Conservation (phyloP, 2,329 filamentous ascomycete genomes). For the Cladobotryum protrusum region DNA sequence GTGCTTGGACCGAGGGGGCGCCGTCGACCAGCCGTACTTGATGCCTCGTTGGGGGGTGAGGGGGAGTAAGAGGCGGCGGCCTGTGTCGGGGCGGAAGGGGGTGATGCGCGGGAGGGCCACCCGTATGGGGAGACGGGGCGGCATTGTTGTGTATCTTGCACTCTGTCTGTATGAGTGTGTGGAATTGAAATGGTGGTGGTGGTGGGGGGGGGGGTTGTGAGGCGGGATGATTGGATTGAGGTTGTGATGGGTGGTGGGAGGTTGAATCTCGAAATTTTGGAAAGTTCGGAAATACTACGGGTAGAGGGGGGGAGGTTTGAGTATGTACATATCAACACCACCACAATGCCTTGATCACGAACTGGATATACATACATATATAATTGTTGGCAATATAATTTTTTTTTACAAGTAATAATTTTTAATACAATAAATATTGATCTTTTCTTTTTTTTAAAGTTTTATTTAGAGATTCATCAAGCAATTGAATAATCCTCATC, state of each 20-base stretch:
- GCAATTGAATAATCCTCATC: too few relatives aligned
- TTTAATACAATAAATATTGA: too few relatives aligned
- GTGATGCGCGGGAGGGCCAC: constrained; percentile 37
- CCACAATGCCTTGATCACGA: too few relatives aligned
- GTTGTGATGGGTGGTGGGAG: not conserved
- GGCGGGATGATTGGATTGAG: not conserved
- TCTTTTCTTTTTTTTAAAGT: too few relatives aligned
- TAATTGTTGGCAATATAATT: not conserved
- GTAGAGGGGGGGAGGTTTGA: constrained; percentile 1
- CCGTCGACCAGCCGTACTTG: constrained; percentile 57
- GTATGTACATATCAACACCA: too few relatives aligned
- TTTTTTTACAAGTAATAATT: not conserved
- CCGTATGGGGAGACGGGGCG: constrained; percentile 39
- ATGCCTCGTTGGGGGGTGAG: constrained; percentile 43
- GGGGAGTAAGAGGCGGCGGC: constrained; percentile 38
- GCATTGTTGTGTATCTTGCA: constrained; percentile 32
- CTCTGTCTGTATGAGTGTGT: not conserved
- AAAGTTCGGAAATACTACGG: constrained; percentile 15
- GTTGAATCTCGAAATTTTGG: constrained; percentile 14
- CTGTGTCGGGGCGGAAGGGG: constrained; percentile 20
- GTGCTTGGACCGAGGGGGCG: constrained; percentile 45
- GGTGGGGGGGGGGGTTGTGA: too few relatives aligned
- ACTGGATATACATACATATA: not conserved
- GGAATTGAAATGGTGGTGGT: too few relatives aligned
- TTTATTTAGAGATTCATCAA: too few relatives aligned